A percentile compares a stretch with the other conserved stretches of the same genome.
Conservation (phyloP, 2,329 filamentous ascomycete genomes). For the Colletotrichum noveboracense region DNA sequence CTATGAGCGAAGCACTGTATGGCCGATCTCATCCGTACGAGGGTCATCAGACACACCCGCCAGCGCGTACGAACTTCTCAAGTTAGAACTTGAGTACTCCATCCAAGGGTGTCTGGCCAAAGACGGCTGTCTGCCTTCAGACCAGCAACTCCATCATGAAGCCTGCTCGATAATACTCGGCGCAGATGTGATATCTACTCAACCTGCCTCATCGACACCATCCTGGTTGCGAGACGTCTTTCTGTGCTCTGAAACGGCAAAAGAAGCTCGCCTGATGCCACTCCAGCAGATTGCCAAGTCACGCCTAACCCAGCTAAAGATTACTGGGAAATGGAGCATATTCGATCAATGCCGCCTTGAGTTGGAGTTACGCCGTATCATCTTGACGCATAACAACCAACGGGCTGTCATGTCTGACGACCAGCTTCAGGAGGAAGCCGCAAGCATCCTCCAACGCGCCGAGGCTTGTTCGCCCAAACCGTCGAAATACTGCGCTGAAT, state of each 20-base stretch:
- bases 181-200: constrained; percentile 17
- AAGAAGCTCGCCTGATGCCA: constrained; percentile 11
- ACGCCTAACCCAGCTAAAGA: background rate
- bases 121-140: constrained; percentile 15
- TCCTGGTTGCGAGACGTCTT: constrained; percentile 31
- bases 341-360: background rate
- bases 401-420: background rate
- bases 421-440: background rate
- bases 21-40: constrained; percentile 29
- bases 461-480: background rate
- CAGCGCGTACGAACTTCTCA: constrained; percentile 38
- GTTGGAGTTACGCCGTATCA: background rate
- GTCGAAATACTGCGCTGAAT: background rate
- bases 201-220: background rate
- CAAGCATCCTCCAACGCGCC: background rate
- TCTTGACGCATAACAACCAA: background rate
- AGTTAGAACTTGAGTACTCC: constrained; percentile 34
- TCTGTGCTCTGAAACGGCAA: background rate
- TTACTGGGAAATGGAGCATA: background rate
- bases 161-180: constrained; percentile 31
- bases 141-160: constrained; percentile 25
- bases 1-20: constrained; percentile 34
- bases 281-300: background rate
- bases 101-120: constrained; percentile 25
- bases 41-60: constrained; percentile 16